Percentiles rank a stretch among this genome's conserved stretches.
Conservation (phyloP, 139 green algal genomes). For the Picochlorum sp. region DNA sequence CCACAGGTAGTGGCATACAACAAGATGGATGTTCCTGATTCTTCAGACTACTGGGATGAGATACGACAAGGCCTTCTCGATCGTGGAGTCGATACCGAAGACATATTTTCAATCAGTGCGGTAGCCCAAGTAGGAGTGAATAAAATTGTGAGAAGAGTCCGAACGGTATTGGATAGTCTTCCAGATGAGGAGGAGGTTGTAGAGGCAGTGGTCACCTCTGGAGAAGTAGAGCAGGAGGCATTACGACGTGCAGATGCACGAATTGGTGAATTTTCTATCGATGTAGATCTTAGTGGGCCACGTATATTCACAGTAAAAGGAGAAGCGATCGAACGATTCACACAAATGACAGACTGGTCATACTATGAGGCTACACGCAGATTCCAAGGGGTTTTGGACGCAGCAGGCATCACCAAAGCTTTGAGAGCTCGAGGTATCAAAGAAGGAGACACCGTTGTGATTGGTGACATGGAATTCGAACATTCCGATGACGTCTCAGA, state of each 20-base stretch:
- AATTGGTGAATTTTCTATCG: constrained; percentile 68
- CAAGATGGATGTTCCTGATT: constrained; percentile 91
- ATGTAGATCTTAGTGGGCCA: constrained; percentile 22
- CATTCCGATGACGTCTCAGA: constrained; percentile 58
- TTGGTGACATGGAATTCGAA: constrained; percentile 64
- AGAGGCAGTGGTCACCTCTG: constrained; percentile 4
- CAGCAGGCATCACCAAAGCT: constrained; percentile 52
- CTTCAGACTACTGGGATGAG: constrained; percentile 63
- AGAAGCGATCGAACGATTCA: constrained; percentile 68
- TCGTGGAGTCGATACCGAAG: constrained; percentile 21
- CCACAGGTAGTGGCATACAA: constrained; percentile 75
- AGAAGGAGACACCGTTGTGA: constrained; percentile 70
- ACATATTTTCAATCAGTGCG: constrained; percentile 30
- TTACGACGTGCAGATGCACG: constrained; percentile 15
- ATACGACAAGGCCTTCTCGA: constrained; percentile 52
- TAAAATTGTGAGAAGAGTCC: constrained; percentile 53
- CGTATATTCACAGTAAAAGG: constrained; percentile 27
- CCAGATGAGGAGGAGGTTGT: constrained; percentile 12
- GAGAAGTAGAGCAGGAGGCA: constrained; percentile 19
- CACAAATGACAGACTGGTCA: constrained; percentile 90
- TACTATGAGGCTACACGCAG: constrained; percentile 82
- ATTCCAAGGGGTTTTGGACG: constrained; percentile 58
- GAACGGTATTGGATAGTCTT: constrained; percentile 46
- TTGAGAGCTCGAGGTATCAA: constrained; percentile 42
- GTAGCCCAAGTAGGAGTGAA: constrained; percentile 46